Percentiles rank a stretch among this genome's conserved stretches.
Evolutionary conservation across 176 grass and related monocot genomes (phyloP).

Genomic region (Rhynchospora breviuscula): DNA sequence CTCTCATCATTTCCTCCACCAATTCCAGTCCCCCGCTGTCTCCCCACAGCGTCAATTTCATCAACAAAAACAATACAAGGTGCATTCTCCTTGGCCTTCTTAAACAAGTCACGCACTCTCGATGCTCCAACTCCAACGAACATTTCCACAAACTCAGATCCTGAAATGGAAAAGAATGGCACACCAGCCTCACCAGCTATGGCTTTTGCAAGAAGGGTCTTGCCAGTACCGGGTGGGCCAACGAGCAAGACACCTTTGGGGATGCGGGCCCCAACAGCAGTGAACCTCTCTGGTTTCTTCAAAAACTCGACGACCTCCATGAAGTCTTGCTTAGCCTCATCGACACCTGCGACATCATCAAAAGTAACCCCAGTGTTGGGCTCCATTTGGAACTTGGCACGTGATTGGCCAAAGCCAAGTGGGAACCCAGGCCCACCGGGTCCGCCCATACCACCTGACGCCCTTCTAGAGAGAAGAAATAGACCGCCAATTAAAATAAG

Average conservation of each 20-base stretch:
- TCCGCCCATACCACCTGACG: conserved; percentile 75
- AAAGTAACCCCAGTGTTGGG: conserved; percentile 97
- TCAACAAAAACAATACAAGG: conserved; percentile 97
- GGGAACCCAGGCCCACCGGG: conserved; percentile 87
- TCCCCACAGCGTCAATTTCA: conserved; percentile 90
- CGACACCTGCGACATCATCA: conserved; percentile 89
- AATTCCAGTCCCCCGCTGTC: conserved; percentile 86
- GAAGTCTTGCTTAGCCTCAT: conserved; percentile 95
- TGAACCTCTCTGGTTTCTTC: conserved; percentile 96
- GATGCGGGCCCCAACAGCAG: conserved; percentile 93
- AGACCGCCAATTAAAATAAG: conserved; percentile 92
- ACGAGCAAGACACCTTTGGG: conserved; percentile 98
- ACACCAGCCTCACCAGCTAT: conserved; percentile 97
- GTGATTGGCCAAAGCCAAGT: conserved; percentile 82
- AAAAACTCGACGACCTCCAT: conserved; percentile 99
- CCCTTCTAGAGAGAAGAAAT: conserved; percentile 84
- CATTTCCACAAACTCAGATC: conserved; percentile 99
- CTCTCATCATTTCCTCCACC: conserved; percentile 96
- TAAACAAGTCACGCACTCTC: conserved; percentile 92
- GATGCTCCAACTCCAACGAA: conserved; percentile 98
- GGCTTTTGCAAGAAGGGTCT: conserved; percentile 95
- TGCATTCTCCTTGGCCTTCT: conserved; percentile 98
- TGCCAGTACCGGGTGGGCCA: conserved; percentile 91
- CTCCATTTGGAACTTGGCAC: conserved; percentile 99
- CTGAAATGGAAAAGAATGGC: conserved; percentile 95